A percentile compares a stretch with the other conserved stretches of the same genome.
These are phyloP conservation scores for Mucor mucedo DNA, from an alignment of 371 early-diverging fungal genomes.

Conservation along the genomic window DNA sequence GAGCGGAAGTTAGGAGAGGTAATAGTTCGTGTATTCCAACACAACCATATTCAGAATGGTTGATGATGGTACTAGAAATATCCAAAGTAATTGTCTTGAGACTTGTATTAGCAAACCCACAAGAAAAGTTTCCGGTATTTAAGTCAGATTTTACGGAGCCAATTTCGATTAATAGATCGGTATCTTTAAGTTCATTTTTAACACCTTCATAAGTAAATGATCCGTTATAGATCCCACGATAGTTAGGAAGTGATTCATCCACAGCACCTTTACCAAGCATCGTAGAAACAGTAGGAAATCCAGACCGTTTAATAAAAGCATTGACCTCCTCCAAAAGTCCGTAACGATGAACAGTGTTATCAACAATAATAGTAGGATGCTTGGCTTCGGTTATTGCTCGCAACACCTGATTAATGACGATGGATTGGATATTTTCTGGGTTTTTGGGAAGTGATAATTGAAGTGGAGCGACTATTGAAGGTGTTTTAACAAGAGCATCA, in stretches of 20 bases:
- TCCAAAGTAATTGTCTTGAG: constrained; percentile 44
- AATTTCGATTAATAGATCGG: constrained; percentile 51
- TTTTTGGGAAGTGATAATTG: constrained; percentile 24
- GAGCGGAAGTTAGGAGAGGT: constrained; percentile 37
- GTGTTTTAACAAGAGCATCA: constrained; percentile 31
- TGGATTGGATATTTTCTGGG: constrained; percentile 29
- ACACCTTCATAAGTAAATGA: constrained; percentile 34
- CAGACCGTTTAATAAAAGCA: constrained; percentile 37
- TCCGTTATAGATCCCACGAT: constrained; percentile 51
- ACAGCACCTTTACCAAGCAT: constrained; percentile 58
- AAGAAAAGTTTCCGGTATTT: constrained; percentile 58
- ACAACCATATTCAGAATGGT: constrained; percentile 41
- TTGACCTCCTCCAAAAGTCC: constrained; percentile 31
- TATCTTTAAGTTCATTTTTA: constrained; percentile 35
- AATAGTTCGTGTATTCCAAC: constrained; percentile 46
- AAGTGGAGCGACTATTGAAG: constrained; percentile 22
- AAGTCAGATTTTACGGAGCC: constrained; percentile 56
- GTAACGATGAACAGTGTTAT: constrained; percentile 51
- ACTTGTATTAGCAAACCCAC: constrained; percentile 25
- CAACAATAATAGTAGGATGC: constrained; percentile 47
- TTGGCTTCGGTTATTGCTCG: constrained; percentile 36
- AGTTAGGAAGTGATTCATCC: constrained; percentile 37
- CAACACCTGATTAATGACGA: constrained; percentile 31
- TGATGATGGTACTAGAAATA: constrained; percentile 37
- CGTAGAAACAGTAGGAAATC: constrained; percentile 45